Percentiles rank a stretch among this genome's conserved stretches.
Evolutionary conservation across 2,329 filamentous ascomycete genomes (phyloP).

Genomic region (Aureobasidium sp.): DNA sequence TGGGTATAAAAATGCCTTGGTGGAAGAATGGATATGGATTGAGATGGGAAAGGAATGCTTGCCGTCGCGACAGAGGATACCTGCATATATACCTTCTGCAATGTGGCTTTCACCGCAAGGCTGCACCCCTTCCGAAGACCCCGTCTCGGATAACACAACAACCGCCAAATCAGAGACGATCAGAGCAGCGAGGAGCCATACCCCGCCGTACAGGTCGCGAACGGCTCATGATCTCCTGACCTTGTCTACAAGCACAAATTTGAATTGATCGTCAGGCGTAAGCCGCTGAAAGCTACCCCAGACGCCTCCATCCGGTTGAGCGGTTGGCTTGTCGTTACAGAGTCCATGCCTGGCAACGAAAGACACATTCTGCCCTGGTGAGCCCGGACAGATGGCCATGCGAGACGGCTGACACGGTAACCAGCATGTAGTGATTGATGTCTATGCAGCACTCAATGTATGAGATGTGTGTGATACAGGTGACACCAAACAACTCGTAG

Average conservation of each 20-base stretch:
- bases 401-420: not conserved
- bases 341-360: not conserved
- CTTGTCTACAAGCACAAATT: not conserved
- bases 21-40: not conserved
- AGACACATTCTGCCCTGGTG: not conserved
- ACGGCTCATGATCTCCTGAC: conserved; percentile 15
- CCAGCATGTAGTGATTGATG: not conserved
- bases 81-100: conserved; percentile 14
- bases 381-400: conserved; percentile 3
- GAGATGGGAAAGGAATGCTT: not conserved
- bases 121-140: not conserved
- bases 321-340: conserved; percentile 4
- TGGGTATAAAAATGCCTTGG: not conserved
- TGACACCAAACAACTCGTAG: not conserved
- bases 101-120: not conserved
- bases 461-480: not conserved
- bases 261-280: not conserved
- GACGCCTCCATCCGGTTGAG: conserved; percentile 12
- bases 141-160: not conserved
- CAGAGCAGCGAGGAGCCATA: not conserved
- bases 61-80: not conserved
- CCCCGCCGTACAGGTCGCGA: conserved; percentile 1
- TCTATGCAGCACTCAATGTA: not conserved
- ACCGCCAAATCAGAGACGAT: not conserved
- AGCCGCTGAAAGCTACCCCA: conserved; percentile 11